Base-by-base conservation (phyloP, 371 early-diverging fungal genomes). In the Rhizopus microsporus region DNA sequence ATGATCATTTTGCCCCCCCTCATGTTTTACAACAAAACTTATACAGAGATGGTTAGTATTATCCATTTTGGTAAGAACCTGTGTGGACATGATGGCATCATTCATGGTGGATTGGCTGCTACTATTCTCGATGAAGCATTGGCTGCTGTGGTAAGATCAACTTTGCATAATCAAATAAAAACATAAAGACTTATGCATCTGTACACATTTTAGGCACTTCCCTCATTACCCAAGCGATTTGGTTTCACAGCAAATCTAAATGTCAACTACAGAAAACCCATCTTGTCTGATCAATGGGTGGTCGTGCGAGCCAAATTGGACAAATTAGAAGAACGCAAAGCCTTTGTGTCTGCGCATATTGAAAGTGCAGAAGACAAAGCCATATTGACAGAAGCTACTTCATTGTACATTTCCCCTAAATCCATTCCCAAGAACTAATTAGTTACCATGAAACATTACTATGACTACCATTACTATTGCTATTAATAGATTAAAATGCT, bases 241-340 rank as follows among this genome's bases (percentile, higher is more conserved):
- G 91, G 87, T 7, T 83, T 91, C 59, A 92, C 93, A 0, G 93
- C 91, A 6, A 86, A 88, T 62, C 71, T 92, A 46, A 86, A 85
- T 51, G 61, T 92, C 49, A 83, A 88, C 62, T 92, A 91, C 58
- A 85, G 87, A 46, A 65, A 67, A 17, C 91, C 91, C 5, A 88
- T 85, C 56, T 72, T 77, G 40, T 87, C 89, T 0, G 75, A 86
- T 48, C 86, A 87, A 60, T 82, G 87, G 69, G 81, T 90, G 3
- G 81, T 87, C 29, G 62, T 88, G 60, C 77, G 75, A 13, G 76
- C 87, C 34, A 83, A 84, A 65, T 68, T 91, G 8, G 80, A 79
- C 43, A 71, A 75, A 9, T 45, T 80, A 0, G 86, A 89, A 45
- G 90, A 90, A 7, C 82, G 91, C 49, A 92, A 92, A 72, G 89